Evolutionary conservation across 108 stramenopile species (phyloP), one percentile per base, ranked within the genome.

Genomic region (Stephanodiscus minutulus): DNA sequence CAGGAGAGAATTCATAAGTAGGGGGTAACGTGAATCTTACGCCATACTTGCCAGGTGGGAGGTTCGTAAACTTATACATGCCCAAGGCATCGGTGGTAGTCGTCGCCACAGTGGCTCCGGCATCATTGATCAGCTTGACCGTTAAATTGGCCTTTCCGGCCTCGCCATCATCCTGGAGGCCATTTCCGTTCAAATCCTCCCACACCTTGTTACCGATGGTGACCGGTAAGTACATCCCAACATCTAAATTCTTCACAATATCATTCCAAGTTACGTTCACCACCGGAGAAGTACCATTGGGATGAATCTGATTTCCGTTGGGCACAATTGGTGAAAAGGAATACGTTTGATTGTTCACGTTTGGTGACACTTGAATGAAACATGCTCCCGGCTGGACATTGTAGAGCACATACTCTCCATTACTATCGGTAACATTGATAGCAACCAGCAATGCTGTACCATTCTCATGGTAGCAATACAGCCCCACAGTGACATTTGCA

Each of bases 141-240:
- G 8, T 3, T 20, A 60, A 3, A 36, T 39, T 39, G 8, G 36
- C 37, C 28, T 44, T 44, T 3, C 67, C 67, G 1, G 12, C 24
- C 39, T 68, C 67, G 18, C 44, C 67, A 29, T 3, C 24, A 17
- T 68, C 67, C 43, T 43, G 24, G 48, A 35, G 35, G 21, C 53
- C 52, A 27, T 70, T 65, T 35, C 78, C 78, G 47, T 79, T 68
- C 46, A 68, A 21, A 72, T 79, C 78, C 48, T 73, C 64, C 78
- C 78, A 79, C 8, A 79, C 78, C 55, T 73, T 79, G 67, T 79
- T 67, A 68, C 78, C 78, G 7, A 79, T 72, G 11, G 60, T 60
- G 28, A 68, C 71, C 0, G 78, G 72, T 8, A 37, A 7, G 61
- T 72, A 68, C 55, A 79, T 18, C 24, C 71, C 78, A 36, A 65